These are phyloP conservation scores for Pisolithus albus DNA, from an alignment of 768 basidiomycete species.

Conservation along the genomic window DNA sequence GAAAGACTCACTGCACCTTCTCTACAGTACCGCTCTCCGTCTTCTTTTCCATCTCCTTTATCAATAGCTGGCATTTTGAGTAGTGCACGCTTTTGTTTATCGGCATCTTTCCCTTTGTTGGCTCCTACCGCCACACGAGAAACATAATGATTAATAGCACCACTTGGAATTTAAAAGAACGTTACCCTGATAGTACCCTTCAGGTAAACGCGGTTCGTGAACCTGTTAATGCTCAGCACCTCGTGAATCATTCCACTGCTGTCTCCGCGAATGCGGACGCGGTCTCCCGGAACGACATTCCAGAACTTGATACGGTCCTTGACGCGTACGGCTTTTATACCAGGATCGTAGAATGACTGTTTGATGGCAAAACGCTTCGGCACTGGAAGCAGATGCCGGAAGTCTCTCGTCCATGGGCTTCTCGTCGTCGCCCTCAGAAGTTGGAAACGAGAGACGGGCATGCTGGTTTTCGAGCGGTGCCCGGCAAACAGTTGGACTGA, in stretches of 20 bases:
- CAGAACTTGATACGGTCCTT: constrained; percentile 75
- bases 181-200: constrained; percentile 33
- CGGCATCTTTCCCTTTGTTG: constrained; percentile 16
- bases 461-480: constrained; percentile 2
- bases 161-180: constrained; percentile 3
- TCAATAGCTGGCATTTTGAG: constrained; percentile 71
- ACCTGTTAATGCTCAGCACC: constrained; percentile 66
- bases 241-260: constrained; percentile 53
- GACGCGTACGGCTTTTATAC: constrained; percentile 48
- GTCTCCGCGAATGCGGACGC: constrained; percentile 64
- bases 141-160: background rate
- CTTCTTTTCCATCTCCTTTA: constrained; percentile 60
- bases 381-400: constrained; percentile 57
- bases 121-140: constrained; percentile 13
- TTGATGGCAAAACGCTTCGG: constrained; percentile 49
- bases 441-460: constrained; percentile 29
- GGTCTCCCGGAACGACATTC: constrained; percentile 85
- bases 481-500: background rate
- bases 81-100: constrained; percentile 51
- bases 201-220: constrained; percentile 63
- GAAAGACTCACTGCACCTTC: constrained; percentile 39
- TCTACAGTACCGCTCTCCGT: constrained; percentile 33
- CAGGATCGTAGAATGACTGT: constrained; percentile 35
- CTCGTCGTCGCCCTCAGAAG: constrained; percentile 44
- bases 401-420: constrained; percentile 54